Evolutionary conservation across 805 yeast genomes (phyloP).

Genomic region (Clavispora carvajalis): DNA sequence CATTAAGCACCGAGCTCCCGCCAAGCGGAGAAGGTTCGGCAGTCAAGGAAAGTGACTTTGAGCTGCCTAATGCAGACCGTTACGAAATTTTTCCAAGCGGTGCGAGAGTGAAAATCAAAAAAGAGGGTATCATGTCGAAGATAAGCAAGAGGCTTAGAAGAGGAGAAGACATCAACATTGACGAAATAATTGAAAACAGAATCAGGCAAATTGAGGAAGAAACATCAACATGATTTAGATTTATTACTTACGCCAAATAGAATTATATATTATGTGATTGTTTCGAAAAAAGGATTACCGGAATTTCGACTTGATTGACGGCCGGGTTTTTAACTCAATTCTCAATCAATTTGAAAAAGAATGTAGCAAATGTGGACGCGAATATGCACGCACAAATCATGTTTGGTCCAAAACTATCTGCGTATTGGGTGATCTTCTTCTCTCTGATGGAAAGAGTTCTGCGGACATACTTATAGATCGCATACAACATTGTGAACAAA

Average conservation of each 20-base stretch:
- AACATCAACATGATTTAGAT: not conserved
- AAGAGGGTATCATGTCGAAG: slow-evolving; percentile 18
- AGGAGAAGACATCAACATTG: slow-evolving; percentile 31
- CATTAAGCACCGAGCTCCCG: slow-evolving; percentile 44
- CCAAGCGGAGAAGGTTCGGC: slow-evolving; percentile 40
- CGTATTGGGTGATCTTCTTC: slow-evolving; percentile 79
- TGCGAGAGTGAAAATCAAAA: slow-evolving; percentile 44
- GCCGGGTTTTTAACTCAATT: slow-evolving; percentile 3
- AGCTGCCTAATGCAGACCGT: slow-evolving; percentile 26
- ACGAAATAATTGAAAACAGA: slow-evolving; percentile 51
- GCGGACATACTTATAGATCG: slow-evolving; percentile 70
- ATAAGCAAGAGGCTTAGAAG: slow-evolving; percentile 37
- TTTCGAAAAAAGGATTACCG: no score
- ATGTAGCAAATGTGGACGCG: slow-evolving; percentile 59
- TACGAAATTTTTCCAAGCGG: slow-evolving; percentile 74
- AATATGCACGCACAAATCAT: slow-evolving; percentile 72
- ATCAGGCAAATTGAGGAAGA: slow-evolving; percentile 15
- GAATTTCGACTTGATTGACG: no score
- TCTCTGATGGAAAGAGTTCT: slow-evolving; percentile 79
- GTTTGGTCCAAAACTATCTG: slow-evolving; percentile 84
- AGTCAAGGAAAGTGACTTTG: slow-evolving; percentile 23
- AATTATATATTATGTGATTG: not conserved
- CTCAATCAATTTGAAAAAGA: slow-evolving; percentile 46
- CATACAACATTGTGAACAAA: slow-evolving; percentile 62
- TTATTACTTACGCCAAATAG: not conserved